Conservation (phyloP, 495 filamentous ascomycete genomes). For the Hyaloscypha hepaticicola region DNA sequence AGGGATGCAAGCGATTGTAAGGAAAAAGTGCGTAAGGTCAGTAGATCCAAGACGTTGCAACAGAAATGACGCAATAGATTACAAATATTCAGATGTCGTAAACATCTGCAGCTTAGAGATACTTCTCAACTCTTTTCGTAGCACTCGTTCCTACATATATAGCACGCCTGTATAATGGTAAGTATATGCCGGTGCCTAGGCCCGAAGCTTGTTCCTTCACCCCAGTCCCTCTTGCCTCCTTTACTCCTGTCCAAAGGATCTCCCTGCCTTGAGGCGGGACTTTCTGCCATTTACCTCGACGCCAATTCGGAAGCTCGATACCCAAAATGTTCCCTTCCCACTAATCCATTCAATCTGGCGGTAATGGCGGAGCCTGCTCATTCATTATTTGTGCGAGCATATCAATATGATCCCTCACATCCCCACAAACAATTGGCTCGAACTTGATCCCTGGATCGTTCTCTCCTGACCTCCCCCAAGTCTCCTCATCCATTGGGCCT, state of each 20-base stretch:
- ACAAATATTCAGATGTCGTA: neutral
- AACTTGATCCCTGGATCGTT: neutral
- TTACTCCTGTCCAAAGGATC: neutral
- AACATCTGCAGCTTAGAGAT: neutral
- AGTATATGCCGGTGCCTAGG: neutral
- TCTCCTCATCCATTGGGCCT: constrained; percentile 44
- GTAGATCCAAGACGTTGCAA: no score
- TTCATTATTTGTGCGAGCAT: constrained; percentile 24
- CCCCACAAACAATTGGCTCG: constrained; percentile 11
- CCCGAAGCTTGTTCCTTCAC: neutral
- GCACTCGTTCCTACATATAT: neutral
- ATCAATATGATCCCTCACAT: constrained; percentile 28
- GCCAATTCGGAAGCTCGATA: neutral
- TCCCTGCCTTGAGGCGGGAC: no score
- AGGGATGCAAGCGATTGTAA: no score
- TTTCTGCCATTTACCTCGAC: neutral
- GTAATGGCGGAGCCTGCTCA: neutral
- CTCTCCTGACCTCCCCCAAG: constrained; percentile 38
- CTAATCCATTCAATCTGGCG: neutral
- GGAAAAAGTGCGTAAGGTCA: no score
- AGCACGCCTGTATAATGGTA: neutral
- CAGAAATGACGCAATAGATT: no score
- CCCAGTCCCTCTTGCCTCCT: neutral
- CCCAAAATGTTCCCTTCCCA: neutral
- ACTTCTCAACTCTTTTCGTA: neutral